Percentiles rank a stretch among this genome's conserved stretches.
Conservation (phyloP, 495 filamentous ascomycete species). For the Stereocaulon alpinum region DNA sequence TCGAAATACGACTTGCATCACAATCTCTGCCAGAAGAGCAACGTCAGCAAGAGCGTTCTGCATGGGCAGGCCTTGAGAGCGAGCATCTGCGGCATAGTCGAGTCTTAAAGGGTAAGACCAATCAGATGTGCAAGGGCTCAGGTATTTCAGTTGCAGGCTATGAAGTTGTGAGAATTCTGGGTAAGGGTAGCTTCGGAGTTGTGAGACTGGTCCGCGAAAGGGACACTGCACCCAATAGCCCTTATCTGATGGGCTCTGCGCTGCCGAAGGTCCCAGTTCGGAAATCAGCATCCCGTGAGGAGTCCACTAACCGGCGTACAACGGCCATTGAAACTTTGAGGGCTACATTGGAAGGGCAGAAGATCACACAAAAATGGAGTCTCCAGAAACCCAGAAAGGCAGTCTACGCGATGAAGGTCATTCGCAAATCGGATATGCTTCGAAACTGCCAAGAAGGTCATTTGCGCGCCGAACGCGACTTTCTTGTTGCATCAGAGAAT, state of each 20-base stretch:
- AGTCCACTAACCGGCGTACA: constrained; percentile 4
- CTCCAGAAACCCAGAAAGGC: constrained; percentile 34
- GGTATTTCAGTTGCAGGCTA: constrained; percentile 54
- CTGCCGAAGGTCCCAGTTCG: background rate
- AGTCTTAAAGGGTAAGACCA: constrained; percentile 52
- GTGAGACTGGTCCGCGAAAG: constrained; percentile 73
- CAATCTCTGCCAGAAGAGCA: constrained; percentile 45
- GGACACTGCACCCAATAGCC: constrained; percentile 15
- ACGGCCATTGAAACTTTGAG: constrained; percentile 23
- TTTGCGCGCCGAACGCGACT: constrained; percentile 81
- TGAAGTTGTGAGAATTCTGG: constrained; percentile 73
- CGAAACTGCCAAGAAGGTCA: constrained; percentile 86
- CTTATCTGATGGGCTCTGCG: background rate
- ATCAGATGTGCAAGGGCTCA: constrained; percentile 23
- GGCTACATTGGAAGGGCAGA: constrained; percentile 25
- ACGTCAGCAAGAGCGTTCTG: constrained; percentile 39
- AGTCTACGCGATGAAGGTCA: constrained; percentile 93
- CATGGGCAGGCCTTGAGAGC: constrained; percentile 57
- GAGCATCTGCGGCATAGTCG: constrained; percentile 67
- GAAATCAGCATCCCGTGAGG: constrained; percentile 12
- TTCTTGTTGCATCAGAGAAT: constrained; percentile 72
- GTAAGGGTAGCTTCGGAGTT: constrained; percentile 89
- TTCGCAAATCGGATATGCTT: constrained; percentile 85
- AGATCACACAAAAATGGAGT: constrained; percentile 5
- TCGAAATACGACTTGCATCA: constrained; percentile 52